phyloP scores from a whole-genome alignment of 345 rosid species.

The Linum lewisii region DNA sequence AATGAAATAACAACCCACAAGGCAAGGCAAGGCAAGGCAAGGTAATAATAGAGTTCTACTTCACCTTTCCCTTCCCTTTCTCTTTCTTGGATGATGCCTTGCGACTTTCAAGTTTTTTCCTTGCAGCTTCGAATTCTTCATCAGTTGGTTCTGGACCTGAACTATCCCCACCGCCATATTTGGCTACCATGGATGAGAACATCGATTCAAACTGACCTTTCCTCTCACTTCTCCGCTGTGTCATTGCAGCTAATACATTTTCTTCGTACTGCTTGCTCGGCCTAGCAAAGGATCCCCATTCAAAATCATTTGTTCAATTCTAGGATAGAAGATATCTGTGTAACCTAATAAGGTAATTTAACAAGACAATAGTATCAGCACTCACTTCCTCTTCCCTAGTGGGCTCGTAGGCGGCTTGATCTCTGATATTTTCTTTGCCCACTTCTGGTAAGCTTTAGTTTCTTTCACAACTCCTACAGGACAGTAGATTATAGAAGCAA shows the following conservation, averaged over 20 bases:
- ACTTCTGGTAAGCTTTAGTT: conserved; percentile 70
- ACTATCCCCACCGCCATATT: conserved; percentile 48
- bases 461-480: conserved; percentile 55
- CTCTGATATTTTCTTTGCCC: conserved; percentile 60
- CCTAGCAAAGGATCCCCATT: conserved; percentile 17
- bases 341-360: too few relatives aligned
- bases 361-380: neutral
- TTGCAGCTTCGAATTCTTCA: conserved; percentile 87
- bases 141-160: conserved; percentile 61
- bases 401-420: conserved; percentile 66
- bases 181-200: conserved; percentile 68
- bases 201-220: conserved; percentile 67
- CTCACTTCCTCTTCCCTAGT: conserved; percentile 39
- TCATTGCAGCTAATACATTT: conserved; percentile 50
- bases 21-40: neutral
- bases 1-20: too few relatives aligned
- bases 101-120: conserved; percentile 46
- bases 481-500: neutral
- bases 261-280: conserved; percentile 39
- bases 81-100: conserved; percentile 35
- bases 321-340: neutral
- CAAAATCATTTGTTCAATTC: too few relatives aligned
- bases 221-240: conserved; percentile 54
- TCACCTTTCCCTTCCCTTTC: conserved; percentile 21
- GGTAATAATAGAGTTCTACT: too few relatives aligned